Base-by-base conservation (phyloP, 345 rosid genomes). In the Hevea brasiliensis region DNA sequence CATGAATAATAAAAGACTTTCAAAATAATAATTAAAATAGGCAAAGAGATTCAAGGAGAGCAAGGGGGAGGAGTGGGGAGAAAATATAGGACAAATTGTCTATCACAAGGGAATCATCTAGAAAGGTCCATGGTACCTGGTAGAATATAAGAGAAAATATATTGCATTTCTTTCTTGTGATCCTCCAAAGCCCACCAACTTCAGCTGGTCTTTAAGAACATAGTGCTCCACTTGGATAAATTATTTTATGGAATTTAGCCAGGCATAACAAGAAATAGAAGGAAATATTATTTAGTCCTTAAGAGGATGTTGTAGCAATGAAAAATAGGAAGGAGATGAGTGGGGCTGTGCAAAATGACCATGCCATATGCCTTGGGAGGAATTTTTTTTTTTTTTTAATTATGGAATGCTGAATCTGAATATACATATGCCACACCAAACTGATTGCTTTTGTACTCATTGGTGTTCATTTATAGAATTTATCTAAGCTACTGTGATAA, bases 11-110 rank as follows among this genome's bases (percentile, higher is more conserved):
- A 47, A 50, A 45, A 50, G 18, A 65, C 40, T 17, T 21, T 47
- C 23, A 55, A 41, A 14, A 24, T 15, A 45, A 24, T 11, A 11
- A 13, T 13, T 41, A 24, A 37, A 17, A 60, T 27, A 27, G 64
- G 12, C 20, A 60, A 32, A 32, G 42, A 17, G 23, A 60, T 23
- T 17, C 53, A 41, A 41, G 32, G 40, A 18, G 61, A 13, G 37
- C 62, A 14, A 41, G 35, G 41, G 32, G 42, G 62, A 54, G 51
- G 62, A 26, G 2, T 15, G 40, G n/a, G 69, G 13, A 65, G 21
- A 65, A 65, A 45, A 24, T 47, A 26, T 65, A 21, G 62, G 72
- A 37, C 29, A 42, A 51, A 6, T 55, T 55, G 48, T 56, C 50
- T 69, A 69, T 37, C 59, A 18, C 17, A 23, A 26, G 23, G 26